Percentiles rank a stretch among this genome's conserved stretches.
Evolutionary conservation across 2,329 filamentous ascomycete genomes (phyloP).

Genomic region (Verticillium nonalfalfae): DNA sequence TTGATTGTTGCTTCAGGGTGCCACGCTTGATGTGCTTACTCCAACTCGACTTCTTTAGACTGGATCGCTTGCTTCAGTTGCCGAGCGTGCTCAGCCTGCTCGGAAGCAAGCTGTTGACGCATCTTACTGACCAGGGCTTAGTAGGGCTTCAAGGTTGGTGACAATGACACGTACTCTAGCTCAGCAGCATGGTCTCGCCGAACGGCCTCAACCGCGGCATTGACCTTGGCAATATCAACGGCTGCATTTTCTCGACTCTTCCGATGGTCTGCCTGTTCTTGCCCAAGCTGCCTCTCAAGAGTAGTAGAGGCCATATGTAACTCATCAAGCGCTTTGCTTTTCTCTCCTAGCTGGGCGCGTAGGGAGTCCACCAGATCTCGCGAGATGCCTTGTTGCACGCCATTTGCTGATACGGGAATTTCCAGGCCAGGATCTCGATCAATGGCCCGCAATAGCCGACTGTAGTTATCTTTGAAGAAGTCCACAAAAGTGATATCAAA

Average conservation of each 20-base stretch:
- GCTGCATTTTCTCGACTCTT: conserved; percentile 53
- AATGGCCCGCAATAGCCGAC: conserved; percentile 73
- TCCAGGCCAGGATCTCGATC: conserved; percentile 88
- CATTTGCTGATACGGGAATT: conserved; percentile 72
- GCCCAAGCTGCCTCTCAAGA: conserved; percentile 52
- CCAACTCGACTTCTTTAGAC: neutral
- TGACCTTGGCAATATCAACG: conserved; percentile 50
- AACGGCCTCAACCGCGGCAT: conserved; percentile 62
- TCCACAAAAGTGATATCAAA: conserved; percentile 86
- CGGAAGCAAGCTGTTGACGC: conserved; percentile 6
- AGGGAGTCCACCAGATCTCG: conserved; percentile 85
- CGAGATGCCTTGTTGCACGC: conserved; percentile 85
- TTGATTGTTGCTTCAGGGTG: neutral
- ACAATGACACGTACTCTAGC: conserved; percentile 35
- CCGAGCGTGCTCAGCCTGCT: conserved; percentile 21
- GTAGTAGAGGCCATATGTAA: conserved; percentile 37
- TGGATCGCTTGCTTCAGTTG: conserved; percentile 27
- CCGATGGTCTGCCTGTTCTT: conserved; percentile 68
- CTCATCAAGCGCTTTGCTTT: conserved; percentile 46
- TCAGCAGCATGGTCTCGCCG: conserved; percentile 66
- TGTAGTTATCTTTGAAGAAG: conserved; percentile 95
- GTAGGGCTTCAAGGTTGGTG: neutral
- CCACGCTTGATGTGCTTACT: neutral
- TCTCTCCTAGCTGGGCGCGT: conserved; percentile 69
- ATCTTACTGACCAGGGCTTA: neutral